Base-by-base conservation (phyloP, 2,329 filamentous ascomycete species). In the Aspergillus luchuensis region DNA sequence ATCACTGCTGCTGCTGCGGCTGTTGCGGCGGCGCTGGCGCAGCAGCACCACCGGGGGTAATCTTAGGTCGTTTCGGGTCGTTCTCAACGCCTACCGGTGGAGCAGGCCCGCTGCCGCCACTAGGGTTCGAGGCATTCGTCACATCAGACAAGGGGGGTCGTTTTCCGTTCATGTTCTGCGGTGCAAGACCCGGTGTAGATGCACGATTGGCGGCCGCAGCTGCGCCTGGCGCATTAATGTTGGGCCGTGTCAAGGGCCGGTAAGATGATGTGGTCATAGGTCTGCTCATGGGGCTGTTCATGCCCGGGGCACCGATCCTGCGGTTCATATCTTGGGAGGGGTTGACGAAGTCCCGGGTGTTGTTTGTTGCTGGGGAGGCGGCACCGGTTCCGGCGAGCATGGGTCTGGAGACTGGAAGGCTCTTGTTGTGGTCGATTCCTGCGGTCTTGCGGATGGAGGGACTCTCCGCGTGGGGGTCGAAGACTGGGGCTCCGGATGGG, bases 391-490 rank as follows among this genome's bases (percentile, higher is more conserved):
- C 54, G 4, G 69, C 53, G 6, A 76, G 61, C 72, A 76, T 77
- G 7, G 74, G 74, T 63, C 83, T 85, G 4, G 83, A 84, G 2
- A 97, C 79, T 0, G 92, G 91, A 56, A 89, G 88, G 4, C 90
- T 93, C 55, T 86, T 89, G 21, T 80, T 87, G 71, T 96, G 91
- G 70, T 97, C 92, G 41, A 97, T 85, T 2, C 93, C 93, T 0
- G 90, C 90, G 0, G 94, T 97, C 72, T 94, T 93, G 63, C 91
- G 87, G 71, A 97, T 92, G 0, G 92, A 95, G 0, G 93, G 92
- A 63, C 89, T 91, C 69, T 93, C 89, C 5, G 87, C 83, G 60
- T 87, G 87, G 2, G 89, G 90, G 67, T 93, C 89, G 74, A 93
- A 94, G 23, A 82, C 79, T 11, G 86, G 80, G 4, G 78, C 74